Evolutionary conservation across 1,284 basidiomycete genomes (phyloP).

Genomic region (Blastosporella zonata): DNA sequence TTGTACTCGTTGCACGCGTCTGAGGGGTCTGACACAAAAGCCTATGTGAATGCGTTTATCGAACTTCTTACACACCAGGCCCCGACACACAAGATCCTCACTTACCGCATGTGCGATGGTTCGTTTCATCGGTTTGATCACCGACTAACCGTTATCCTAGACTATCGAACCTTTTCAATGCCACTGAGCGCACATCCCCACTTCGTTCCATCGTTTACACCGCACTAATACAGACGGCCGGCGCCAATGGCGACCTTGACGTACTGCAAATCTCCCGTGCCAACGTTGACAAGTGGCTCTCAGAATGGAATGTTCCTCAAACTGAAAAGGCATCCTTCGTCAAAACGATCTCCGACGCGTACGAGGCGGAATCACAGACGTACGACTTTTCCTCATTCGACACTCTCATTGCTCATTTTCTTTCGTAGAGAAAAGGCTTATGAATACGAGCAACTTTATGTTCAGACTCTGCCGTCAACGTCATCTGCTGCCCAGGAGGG

Average conservation of each 20-base stretch:
- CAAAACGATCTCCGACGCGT: conserved; percentile 61
- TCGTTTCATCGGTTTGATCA: conserved; percentile 4
- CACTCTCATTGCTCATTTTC: neutral
- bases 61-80: conserved; percentile 55
- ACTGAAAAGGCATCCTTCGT: conserved; percentile 73
- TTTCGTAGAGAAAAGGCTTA: conserved; percentile 53
- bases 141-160: conserved; percentile 38
- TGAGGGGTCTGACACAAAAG: conserved; percentile 52
- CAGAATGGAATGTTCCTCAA: conserved; percentile 71
- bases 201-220: conserved; percentile 67
- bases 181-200: conserved; percentile 66
- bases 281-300: conserved; percentile 71
- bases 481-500: conserved; percentile 49
- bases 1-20: conserved; percentile 55
- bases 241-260: conserved; percentile 67
- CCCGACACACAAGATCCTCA: conserved; percentile 49
- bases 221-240: conserved; percentile 65
- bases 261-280: conserved; percentile 60
- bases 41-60: conserved; percentile 49
- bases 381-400: conserved; percentile 33
- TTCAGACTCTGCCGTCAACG: conserved; percentile 55
- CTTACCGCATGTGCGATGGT: conserved; percentile 65
- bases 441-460: conserved; percentile 59
- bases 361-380: conserved; percentile 56
- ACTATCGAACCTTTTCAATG: conserved; percentile 87